A percentile compares a stretch with the other conserved stretches of the same genome.
Conservation (phyloP, 116 monocot genomes). For the Zostera marina region DNA sequence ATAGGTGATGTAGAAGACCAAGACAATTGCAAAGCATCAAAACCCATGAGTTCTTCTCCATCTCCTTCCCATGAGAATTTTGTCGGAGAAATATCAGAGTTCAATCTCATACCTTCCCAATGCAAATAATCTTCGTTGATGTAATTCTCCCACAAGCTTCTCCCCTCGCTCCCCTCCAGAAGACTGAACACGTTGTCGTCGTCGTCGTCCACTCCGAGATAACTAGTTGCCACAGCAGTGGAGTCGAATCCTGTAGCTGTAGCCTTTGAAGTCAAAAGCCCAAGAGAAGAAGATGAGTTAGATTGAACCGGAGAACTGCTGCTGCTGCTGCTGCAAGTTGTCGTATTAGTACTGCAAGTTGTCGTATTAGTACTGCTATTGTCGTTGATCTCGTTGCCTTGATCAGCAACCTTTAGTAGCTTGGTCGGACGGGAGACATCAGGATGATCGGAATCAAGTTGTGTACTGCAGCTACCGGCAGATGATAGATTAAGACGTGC, state of each 20-base stretch:
- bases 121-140: background rate
- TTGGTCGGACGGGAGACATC: background rate
- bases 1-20: background rate
- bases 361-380: too few species aligned
- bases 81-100: background rate
- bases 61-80: background rate
- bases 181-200: background rate
- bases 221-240: background rate
- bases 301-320: background rate
- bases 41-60: background rate
- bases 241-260: background rate
- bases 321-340: background rate
- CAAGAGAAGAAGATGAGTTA: background rate
- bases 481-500: constrained; percentile 9
- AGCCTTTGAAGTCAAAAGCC: background rate
- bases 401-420: background rate
- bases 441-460: background rate
- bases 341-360: too few species aligned
- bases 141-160: background rate
- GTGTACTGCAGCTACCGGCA: background rate
- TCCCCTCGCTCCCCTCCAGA: background rate
- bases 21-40: constrained; percentile 2
- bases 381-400: too few species aligned
- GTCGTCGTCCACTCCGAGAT: background rate
- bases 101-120: constrained; percentile 1